Evolutionary conservation across 495 filamentous ascomycete genomes (phyloP).

Genomic region (Pseudotulostoma volvatum): DNA sequence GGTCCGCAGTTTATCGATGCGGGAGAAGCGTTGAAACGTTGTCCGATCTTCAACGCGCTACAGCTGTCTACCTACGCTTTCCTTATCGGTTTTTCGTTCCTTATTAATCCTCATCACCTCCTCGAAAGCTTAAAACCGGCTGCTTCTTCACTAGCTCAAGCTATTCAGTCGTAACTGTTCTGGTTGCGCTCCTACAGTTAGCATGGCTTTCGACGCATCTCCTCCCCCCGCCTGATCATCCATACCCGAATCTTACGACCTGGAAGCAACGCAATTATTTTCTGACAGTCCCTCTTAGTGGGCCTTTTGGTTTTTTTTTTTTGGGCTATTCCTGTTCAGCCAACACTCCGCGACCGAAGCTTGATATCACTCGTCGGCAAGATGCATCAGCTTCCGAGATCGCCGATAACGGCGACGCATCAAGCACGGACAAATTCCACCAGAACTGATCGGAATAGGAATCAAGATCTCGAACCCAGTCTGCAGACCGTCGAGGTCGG

Average conservation of each 20-base stretch:
- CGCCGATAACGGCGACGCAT: constrained; percentile 47
- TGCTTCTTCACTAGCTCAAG: not conserved
- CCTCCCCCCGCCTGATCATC: not conserved
- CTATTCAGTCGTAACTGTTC: too few relatives aligned
- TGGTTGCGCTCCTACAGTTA: constrained; percentile 1
- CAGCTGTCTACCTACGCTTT: constrained; percentile 1
- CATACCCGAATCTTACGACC: too few relatives aligned
- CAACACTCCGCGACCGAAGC: not conserved
- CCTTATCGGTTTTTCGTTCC: not conserved
- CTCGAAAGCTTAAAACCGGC: not conserved
- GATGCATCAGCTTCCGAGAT: constrained; percentile 79
- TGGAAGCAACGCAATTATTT: too few relatives aligned
- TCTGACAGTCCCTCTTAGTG: too few relatives aligned
- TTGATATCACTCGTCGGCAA: too few relatives aligned
- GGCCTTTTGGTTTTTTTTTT: not conserved
- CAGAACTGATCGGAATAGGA: constrained; percentile 56
- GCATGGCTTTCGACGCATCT: not conserved
- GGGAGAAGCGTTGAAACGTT: constrained; percentile 23
- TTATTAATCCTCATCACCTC: not conserved
- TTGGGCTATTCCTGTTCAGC: not conserved
- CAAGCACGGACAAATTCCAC: constrained; percentile 49
- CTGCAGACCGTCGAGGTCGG: constrained; percentile 18
- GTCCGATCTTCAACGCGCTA: constrained; percentile 1
- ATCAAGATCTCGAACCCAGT: constrained; percentile 28
- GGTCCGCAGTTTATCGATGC: constrained; percentile 20